phyloP scores from a whole-genome alignment of 2,329 filamentous ascomycete species.

The Phaeosphaeriaceae sp. region DNA sequence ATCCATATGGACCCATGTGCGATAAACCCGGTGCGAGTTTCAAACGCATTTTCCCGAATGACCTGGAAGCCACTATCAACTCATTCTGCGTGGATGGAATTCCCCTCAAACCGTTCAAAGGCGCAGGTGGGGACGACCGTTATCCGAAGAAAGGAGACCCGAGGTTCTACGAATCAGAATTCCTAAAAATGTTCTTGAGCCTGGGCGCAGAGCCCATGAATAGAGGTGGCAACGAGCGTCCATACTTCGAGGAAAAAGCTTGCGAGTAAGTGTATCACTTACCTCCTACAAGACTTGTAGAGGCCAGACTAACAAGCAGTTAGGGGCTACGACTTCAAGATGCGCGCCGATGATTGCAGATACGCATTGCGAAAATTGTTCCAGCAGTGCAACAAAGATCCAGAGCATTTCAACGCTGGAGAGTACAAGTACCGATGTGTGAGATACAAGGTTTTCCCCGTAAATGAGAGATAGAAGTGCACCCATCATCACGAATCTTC shows the following conservation, averaged over 20 bases:
- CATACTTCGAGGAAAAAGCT: constrained; percentile 4
- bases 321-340: constrained; percentile 11
- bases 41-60: not conserved
- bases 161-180: constrained; percentile 2
- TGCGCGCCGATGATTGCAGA: constrained; percentile 7
- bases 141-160: constrained; percentile 9
- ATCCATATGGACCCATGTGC: not conserved
- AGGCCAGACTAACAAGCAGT: not conserved
- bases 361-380: constrained; percentile 8
- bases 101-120: not conserved
- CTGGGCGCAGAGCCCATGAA: constrained; percentile 2
- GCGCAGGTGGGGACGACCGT: not conserved
- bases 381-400: constrained; percentile 1
- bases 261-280: constrained; percentile 7
- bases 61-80: constrained; percentile 4
- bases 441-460: constrained; percentile 2
- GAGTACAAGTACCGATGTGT: constrained; percentile 10
- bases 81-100: constrained; percentile 5
- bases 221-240: constrained; percentile 1
- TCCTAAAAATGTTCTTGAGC: not conserved
- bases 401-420: constrained; percentile 5
- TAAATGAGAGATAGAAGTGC: constrained; percentile 7
- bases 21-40: not conserved
- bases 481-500: too few species aligned
- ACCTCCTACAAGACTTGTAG: not conserved